Evolutionary conservation across 805 yeast genomes (phyloP).

Genomic region (Pichia thaimueangensis): DNA sequence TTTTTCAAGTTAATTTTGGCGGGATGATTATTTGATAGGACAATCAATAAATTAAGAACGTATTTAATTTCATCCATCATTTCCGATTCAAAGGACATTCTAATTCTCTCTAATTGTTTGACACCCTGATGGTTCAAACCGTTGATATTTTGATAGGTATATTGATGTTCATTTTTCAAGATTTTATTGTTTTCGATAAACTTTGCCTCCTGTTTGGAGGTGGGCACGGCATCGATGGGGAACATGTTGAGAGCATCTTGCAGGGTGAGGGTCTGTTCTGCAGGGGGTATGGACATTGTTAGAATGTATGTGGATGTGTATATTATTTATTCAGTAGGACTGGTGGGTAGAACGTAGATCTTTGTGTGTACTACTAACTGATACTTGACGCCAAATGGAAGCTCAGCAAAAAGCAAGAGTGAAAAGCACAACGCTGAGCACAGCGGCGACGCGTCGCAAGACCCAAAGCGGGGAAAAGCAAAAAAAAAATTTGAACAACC

Average conservation of each 20-base stretch:
- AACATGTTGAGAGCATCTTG: conserved; percentile 16
- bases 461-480: not conserved
- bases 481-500: not conserved
- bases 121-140: conserved; percentile 46
- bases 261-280: not conserved
- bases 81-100: conserved; percentile 62
- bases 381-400: not conserved
- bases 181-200: conserved; percentile 27
- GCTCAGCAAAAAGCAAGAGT: not conserved
- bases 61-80: conserved; percentile 64
- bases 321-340: not conserved
- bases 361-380: not conserved
- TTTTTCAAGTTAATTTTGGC: conserved; percentile 35
- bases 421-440: no score
- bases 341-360: not conserved
- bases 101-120: conserved; percentile 57
- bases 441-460: no score
- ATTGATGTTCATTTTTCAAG: conserved; percentile 27
- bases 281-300: not conserved
- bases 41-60: conserved; percentile 54
- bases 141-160: conserved; percentile 26
- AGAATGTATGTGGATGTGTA: not conserved
- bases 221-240: conserved; percentile 29
- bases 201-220: conserved; percentile 29
- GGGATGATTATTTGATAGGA: conserved; percentile 37